Conservation (phyloP, 2,329 filamentous ascomycete genomes). For the Dothideomycetes sp. region DNA sequence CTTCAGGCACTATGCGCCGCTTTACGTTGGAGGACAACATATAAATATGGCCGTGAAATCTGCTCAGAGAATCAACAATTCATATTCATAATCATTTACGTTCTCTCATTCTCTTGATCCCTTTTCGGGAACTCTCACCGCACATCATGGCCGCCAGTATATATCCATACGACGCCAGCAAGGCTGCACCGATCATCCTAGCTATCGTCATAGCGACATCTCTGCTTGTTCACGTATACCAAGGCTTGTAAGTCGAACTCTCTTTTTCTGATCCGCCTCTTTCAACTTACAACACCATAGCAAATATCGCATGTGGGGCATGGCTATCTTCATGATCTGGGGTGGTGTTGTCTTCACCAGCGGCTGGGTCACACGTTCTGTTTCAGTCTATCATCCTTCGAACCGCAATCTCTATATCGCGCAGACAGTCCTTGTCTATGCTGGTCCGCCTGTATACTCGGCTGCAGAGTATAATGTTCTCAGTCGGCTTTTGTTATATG, state of each 20-base stretch:
- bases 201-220: conserved; percentile 38
- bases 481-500: conserved; percentile 51
- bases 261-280: not conserved
- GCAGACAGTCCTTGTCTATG: conserved; percentile 32
- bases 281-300: conserved; percentile 29
- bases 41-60: too few species aligned
- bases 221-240: conserved; percentile 41
- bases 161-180: conserved; percentile 38
- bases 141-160: conserved; percentile 15
- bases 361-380: conserved; percentile 48
- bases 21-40: too few species aligned
- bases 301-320: conserved; percentile 13
- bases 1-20: too few species aligned
- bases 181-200: conserved; percentile 46
- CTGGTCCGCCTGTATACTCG: conserved; percentile 48
- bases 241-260: conserved; percentile 21
- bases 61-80: too few species aligned
- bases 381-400: conserved; percentile 43
- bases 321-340: conserved; percentile 21
- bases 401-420: conserved; percentile 33
- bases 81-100: too few species aligned
- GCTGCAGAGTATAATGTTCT: conserved; percentile 55
- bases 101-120: not conserved
- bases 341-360: conserved; percentile 27
- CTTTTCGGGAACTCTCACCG: not conserved